Conservation (phyloP, 345 rosid genomes). For the Boechera stricta region DNA sequence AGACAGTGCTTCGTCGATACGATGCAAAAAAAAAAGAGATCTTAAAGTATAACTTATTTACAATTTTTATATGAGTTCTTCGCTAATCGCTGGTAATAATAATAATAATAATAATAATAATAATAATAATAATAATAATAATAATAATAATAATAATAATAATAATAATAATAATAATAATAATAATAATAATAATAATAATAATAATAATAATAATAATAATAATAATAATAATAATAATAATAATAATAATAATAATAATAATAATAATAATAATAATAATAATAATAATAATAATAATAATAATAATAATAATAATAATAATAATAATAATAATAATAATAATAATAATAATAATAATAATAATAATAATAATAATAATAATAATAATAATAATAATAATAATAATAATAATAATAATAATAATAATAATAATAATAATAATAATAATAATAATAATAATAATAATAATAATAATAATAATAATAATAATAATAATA, state of each 20-base stretch:
- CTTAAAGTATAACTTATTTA: conserved; percentile 17
- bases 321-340: conserved; percentile 15
- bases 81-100: conserved; percentile 32
- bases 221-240: conserved; percentile 17
- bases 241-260: conserved; percentile 14
- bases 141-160: conserved; percentile 16
- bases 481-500: conserved; percentile 14
- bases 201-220: conserved; percentile 16
- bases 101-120: conserved; percentile 14
- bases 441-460: conserved; percentile 14
- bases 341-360: conserved; percentile 18
- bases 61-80: background rate
- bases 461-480: conserved; percentile 19
- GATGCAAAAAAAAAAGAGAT: conserved; percentile 34
- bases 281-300: conserved; percentile 15
- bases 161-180: conserved; percentile 16
- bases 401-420: conserved; percentile 11
- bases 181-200: conserved; percentile 16
- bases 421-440: conserved; percentile 19
- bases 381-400: conserved; percentile 17
- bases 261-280: conserved; percentile 17
- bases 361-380: conserved; percentile 13
- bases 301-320: conserved; percentile 17
- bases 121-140: conserved; percentile 19
- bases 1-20: conserved; percentile 44